phyloP scores from a whole-genome alignment of 345 rosid genomes.

The Eucalyptus leucophloia region DNA sequence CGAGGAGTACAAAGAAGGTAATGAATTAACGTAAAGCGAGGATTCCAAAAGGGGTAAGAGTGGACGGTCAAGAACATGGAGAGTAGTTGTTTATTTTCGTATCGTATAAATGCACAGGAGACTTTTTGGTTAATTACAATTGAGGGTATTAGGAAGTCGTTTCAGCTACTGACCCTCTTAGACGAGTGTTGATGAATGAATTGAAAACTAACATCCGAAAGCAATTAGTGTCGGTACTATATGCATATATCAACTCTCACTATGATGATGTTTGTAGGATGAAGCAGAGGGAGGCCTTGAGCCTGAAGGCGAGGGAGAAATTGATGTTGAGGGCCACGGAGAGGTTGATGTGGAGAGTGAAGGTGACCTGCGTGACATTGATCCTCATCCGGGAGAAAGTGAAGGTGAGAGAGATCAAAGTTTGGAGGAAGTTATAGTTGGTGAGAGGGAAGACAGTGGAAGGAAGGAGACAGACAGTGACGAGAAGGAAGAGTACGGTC shows the following conservation, averaged over 20 bases:
- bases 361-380: constrained; percentile 45
- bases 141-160: background rate
- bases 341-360: constrained; percentile 69
- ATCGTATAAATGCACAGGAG: background rate
- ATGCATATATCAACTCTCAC: background rate
- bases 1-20: background rate
- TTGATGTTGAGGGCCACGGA: constrained; percentile 45
- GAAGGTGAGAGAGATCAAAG: constrained; percentile 90
- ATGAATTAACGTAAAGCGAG: background rate
- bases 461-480: constrained; percentile 63
- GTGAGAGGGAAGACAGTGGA: constrained; percentile 64
- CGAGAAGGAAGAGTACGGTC: constrained; percentile 57
- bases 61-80: background rate
- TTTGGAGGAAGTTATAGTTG: constrained; percentile 60
- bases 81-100: background rate
- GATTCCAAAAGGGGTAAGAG: background rate
- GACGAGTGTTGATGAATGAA: background rate
- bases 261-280: constrained; percentile 24
- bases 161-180: background rate
- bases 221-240: background rate
- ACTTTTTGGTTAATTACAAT: background rate
- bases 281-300: constrained; percentile 77
- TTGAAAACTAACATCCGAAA: background rate
- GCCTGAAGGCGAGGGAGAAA: constrained; percentile 27
- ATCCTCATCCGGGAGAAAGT: constrained; percentile 80